phyloP scores from a whole-genome alignment of 2,329 filamentous ascomycete genomes.

The Pseudophaeomoniella oleicola region DNA sequence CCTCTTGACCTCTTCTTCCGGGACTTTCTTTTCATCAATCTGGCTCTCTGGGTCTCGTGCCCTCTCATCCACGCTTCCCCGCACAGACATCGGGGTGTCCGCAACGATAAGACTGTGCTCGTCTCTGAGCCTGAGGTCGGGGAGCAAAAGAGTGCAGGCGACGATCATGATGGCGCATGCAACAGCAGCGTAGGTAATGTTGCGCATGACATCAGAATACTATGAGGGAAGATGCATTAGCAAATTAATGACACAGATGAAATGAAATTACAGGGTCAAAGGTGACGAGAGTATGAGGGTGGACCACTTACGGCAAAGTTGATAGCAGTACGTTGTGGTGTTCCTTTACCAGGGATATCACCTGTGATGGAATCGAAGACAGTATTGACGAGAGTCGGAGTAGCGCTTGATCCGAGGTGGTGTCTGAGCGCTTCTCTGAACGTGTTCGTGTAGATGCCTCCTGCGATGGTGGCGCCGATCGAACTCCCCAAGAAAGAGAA shows the following conservation, averaged over 20 bases:
- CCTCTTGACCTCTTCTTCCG: no score
- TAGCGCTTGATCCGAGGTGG: constrained; percentile 20
- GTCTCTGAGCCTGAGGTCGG: not conserved
- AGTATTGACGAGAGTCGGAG: constrained; percentile 17
- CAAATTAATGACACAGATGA: not conserved
- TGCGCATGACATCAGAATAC: not conserved
- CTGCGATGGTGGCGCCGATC: constrained; percentile 26
- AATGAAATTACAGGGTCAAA: not conserved
- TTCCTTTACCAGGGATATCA: constrained; percentile 25
- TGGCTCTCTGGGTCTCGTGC: no score
- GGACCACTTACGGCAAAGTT: constrained; percentile 17
- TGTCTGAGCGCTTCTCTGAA: constrained; percentile 22
- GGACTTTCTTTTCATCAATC: no score
- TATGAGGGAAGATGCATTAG: no score
- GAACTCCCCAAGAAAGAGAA: constrained; percentile 24
- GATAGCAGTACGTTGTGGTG: constrained; percentile 25
- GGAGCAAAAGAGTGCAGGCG: not conserved
- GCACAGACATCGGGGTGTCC: not conserved
- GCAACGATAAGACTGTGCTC: not conserved
- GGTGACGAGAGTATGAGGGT: not conserved
- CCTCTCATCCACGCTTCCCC: not conserved
- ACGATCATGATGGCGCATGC: not conserved
- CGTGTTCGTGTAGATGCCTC: constrained; percentile 35
- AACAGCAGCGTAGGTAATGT: not conserved
- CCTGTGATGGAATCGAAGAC: constrained; percentile 33